Conservation (phyloP, 306 rosid genomes). For the Bauhinia variegata region DNA sequence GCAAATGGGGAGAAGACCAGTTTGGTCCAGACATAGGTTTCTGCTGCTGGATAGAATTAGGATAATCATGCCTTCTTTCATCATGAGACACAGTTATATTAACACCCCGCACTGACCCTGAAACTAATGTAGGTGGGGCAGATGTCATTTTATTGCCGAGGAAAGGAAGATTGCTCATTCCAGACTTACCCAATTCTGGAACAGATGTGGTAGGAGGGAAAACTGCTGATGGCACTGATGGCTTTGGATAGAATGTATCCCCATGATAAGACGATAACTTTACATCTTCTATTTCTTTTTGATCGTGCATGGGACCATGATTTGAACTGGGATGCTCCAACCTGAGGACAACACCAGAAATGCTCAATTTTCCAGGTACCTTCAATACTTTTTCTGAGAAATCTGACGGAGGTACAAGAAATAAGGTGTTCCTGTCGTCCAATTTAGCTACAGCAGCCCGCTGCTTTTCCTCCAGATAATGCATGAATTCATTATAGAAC, state of each 20-base stretch:
- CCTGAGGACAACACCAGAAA: slow-evolving; percentile 90
- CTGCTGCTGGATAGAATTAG: slow-evolving; percentile 55
- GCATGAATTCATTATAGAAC: slow-evolving; percentile 90
- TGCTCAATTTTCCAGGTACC: slow-evolving; percentile 96
- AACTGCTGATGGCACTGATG: slow-evolving; percentile 41
- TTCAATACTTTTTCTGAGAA: slow-evolving; percentile 87
- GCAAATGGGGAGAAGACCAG: slow-evolving; percentile 59
- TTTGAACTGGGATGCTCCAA: slow-evolving; percentile 71
- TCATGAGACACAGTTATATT: slow-evolving; percentile 47
- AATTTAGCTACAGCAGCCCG: slow-evolving; percentile 92
- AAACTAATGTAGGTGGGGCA: slow-evolving; percentile 43
- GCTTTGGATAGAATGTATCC: slow-evolving; percentile 50
- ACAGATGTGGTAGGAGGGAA: slow-evolving; percentile 44
- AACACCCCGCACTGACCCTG: slow-evolving; percentile 46
- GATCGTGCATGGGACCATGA: slow-evolving; percentile 52
- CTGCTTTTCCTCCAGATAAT: slow-evolving; percentile 90
- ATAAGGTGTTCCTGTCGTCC: slow-evolving; percentile 87
- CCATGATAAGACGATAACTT: slow-evolving; percentile 45
- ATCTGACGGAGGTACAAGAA: slow-evolving; percentile 97
- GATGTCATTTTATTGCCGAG: slow-evolving; percentile 52
- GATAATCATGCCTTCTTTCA: slow-evolving; percentile 61
- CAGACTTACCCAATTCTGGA: slow-evolving; percentile 55
- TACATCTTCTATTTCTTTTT: slow-evolving; percentile 52
- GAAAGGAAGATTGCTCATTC: slow-evolving; percentile 49
- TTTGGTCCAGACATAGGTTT: slow-evolving; percentile 47